Evolutionary conservation across 2,329 filamentous ascomycete genomes (phyloP).

Genomic region (Colletotrichum eremochloae): DNA sequence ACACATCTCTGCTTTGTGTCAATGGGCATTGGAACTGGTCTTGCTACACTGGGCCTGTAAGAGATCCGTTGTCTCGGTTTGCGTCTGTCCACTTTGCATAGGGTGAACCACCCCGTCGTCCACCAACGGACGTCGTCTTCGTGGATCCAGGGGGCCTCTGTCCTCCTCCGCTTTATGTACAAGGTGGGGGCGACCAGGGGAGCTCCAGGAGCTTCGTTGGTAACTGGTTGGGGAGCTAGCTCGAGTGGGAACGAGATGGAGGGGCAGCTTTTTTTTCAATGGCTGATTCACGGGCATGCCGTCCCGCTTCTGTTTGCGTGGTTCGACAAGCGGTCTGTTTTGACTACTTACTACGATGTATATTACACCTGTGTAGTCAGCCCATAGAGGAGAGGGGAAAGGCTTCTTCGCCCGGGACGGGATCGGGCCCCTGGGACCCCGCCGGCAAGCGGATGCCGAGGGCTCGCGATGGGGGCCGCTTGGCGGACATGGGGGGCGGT

Average conservation of each 20-base stretch:
- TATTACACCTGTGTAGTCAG: background rate
- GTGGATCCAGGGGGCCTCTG: slow-evolving; percentile 16
- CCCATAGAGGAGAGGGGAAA: background rate
- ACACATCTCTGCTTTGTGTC: background rate
- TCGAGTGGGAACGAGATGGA: slow-evolving; percentile 31
- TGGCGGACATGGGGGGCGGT: slow-evolving; percentile 30
- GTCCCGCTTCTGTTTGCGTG: background rate
- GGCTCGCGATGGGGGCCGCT: slow-evolving; percentile 32
- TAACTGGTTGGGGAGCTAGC: slow-evolving; percentile 4
- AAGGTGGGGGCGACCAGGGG: background rate
- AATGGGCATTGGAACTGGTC: background rate
- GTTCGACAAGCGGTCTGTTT: background rate
- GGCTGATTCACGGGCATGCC: background rate
- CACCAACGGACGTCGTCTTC: slow-evolving; percentile 14
- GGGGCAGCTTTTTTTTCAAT: slow-evolving; percentile 19
- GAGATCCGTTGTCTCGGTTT: slow-evolving; percentile 29
- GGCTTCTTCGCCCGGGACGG: background rate
- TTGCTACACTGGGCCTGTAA: background rate
- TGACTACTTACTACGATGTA: background rate
- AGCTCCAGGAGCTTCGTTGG: slow-evolving; percentile 23
- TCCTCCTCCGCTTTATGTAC: slow-evolving; percentile 3
- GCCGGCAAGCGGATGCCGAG: slow-evolving; percentile 40
- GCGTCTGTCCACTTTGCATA: slow-evolving; percentile 7
- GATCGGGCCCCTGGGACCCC: slow-evolving; percentile 12
- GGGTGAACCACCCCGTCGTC: background rate